Evolutionary conservation across 2,329 filamentous ascomycete species (phyloP).

Genomic region (Phaeosphaeriaceae sp.): DNA sequence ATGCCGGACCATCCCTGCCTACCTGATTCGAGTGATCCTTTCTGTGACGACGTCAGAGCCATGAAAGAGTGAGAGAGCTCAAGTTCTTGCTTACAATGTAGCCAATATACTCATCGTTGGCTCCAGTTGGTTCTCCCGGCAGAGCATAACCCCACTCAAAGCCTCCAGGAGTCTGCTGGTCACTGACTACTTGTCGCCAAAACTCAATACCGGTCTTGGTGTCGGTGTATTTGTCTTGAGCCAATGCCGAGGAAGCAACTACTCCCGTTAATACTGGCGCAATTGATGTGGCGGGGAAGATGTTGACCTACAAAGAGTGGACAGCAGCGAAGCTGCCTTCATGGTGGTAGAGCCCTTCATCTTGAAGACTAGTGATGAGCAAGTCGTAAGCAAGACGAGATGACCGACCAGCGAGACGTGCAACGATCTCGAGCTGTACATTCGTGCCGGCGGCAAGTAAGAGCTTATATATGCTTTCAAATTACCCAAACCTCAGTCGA

Average conservation of each 20-base stretch:
- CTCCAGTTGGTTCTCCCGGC: conserved; percentile 26
- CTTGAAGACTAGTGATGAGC: conserved; percentile 26
- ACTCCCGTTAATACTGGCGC: conserved; percentile 12
- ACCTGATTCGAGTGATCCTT: conserved; percentile 35
- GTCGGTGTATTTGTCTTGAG: conserved; percentile 43
- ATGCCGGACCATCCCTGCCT: conserved; percentile 47
- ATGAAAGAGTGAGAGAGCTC: neutral
- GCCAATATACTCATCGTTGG: conserved; percentile 47
- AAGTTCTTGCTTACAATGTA: conserved; percentile 36
- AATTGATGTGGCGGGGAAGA: conserved; percentile 6
- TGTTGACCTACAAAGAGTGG: conserved; percentile 38
- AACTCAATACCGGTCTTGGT: conserved; percentile 41
- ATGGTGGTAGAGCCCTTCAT: conserved; percentile 46
- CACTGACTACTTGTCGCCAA: conserved; percentile 32
- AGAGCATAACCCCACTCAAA: conserved; percentile 46
- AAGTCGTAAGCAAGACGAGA: conserved; percentile 24
- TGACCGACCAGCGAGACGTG: conserved; percentile 29
- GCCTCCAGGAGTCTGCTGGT: conserved; percentile 39
- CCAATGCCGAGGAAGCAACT: conserved; percentile 36
- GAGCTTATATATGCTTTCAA: conserved; percentile 39
- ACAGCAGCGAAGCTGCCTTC: conserved; percentile 47
- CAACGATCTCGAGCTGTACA: conserved; percentile 28
- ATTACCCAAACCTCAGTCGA: conserved; percentile 29
- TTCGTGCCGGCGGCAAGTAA: conserved; percentile 25
- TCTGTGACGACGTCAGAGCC: conserved; percentile 26